Evolutionary conservation across 164 flowering plant species (phyloP), one percentile per base, ranked within the genome.

Genomic region (Protea cynaroides): DNA sequence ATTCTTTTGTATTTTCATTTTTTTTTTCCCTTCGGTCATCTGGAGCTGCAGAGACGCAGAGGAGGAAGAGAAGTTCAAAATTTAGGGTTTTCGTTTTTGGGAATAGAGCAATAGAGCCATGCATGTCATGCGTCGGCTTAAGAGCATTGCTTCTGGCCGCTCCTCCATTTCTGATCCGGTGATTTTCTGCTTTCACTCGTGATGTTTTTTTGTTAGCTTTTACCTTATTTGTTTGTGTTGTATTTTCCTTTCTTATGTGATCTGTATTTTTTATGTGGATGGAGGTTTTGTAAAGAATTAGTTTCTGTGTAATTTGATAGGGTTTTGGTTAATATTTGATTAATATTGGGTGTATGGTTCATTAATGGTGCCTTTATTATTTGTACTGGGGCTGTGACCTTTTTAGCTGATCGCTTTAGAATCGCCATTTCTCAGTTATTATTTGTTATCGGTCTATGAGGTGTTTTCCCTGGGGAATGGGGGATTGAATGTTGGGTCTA

Each of bases 141-240:
- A 88, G 78, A 92, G 93, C 83, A 80, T 86, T 75, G 93, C 96
- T 53, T 92, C 98, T 55, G 98, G 96, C 43, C 87, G 98, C 25
- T 76, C 95, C 36, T 92, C 96, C 21, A 67, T 90, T 69, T 92
- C 96, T 54, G 96, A 90, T 82, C 88, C 90, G 8, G 96, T 92
- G 74, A 76, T 81, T 68, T 65, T 46, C 7, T 49, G 1, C 34
- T 56, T 66, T 50, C 18, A 17, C 22, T 43, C 8, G 40, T 14
- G 0, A 8, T 53, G 53, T 13, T 52, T 24, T 17, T 56, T 55
- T 43, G n/a, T 68, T 38, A 47, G 22, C 19, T 13, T 44, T 15
- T 7, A 17, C 21, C 15, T 0, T 4, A 21, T 21, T 17, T 29
- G 12, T 1, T 21, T 34, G 12, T n/a, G 8, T 7, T 4, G 19